Evolutionary conservation across 768 basidiomycete genomes (phyloP), one percentile per base, ranked within the genome.

Genomic region (Tricholomella constricta): DNA sequence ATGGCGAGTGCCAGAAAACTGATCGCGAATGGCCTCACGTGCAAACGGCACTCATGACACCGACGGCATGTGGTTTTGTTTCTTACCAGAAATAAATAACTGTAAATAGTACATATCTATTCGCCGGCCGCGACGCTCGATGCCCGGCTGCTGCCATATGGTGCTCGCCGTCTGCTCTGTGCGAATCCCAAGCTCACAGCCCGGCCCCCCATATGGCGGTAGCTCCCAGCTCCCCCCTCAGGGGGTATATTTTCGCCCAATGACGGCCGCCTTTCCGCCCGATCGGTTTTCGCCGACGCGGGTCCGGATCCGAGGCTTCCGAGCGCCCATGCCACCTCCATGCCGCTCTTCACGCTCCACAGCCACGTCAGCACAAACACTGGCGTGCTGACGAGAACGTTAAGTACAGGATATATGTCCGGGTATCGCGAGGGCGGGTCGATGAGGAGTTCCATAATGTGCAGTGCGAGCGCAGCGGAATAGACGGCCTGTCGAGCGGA

Each of bases 291-390:
- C 12, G 37, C 51, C 17, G 50, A 47, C 19, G n/a, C n/a, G n/a
- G n/a, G n/a, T n/a, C 40, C 45, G 14, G 51, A 15, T 38, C 60
- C 71, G 17, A 84, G 69, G 0, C 87, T 87, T 4, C 82, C 81
- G 9, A 90, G 65, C 11, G 87, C 89, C 94, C 94, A 96, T 8
- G 82, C 75, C 32, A 86, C 85, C 62, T 95, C 86, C 20, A 94
- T 65, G 19, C 88, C 81, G 42, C 89, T 85, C 58, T 86, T 88
- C 66, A 93, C 84, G 45, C 89, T 91, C 93, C 93, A 97, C 14
- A 94, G 63, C 91, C 91, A 98, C n/a, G 82, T 77, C 25, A 91
- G 66, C 6, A 76, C 80, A 65, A 98, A 96, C 15, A 96, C 83
- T 1, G 84, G 87, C 1, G 87, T 88, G 63, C 86, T 85, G 40